A percentile compares a stretch with the other conserved stretches of the same genome.
Conservation (phyloP, 441 rosid species). For the Omphalea diandra region DNA sequence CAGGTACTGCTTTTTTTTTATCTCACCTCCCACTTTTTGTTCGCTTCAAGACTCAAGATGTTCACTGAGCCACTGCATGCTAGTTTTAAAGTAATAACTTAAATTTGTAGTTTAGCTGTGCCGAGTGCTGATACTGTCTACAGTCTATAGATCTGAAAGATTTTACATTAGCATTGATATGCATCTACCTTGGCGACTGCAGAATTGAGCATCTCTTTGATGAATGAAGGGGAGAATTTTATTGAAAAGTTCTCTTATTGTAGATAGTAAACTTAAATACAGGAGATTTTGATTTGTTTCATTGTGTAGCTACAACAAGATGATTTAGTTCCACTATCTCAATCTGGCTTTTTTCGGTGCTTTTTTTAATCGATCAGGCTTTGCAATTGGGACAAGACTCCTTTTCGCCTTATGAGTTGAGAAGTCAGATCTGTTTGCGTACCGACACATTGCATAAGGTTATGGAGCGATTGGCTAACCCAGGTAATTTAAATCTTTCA, state of each 20-base stretch:
- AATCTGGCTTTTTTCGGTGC: background rate
- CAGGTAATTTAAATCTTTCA: constrained; percentile 45
- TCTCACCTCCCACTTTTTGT: background rate
- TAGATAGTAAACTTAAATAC: background rate
- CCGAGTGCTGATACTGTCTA: background rate
- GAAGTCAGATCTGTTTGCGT: constrained; percentile 67
- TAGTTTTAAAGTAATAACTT: constrained; percentile 1
- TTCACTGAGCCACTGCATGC: background rate
- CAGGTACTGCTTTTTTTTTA: constrained; percentile 49
- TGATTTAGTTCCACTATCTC: no score
- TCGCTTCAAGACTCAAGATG: background rate
- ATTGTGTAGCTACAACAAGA: background rate
- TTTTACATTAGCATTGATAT: background rate
- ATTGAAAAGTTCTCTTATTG: background rate
- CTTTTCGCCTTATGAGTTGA: constrained; percentile 46
- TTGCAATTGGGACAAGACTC: constrained; percentile 90
- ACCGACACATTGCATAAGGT: constrained; percentile 57
- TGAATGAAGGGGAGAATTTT: background rate
- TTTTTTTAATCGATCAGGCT: constrained; percentile 48
- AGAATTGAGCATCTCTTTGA: background rate
- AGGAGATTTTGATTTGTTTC: background rate
- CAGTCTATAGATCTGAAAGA: background rate
- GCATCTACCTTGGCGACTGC: background rate
- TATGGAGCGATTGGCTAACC: constrained; percentile 68
- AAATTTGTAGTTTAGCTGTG: background rate